Conservation (phyloP, 805 yeast genomes). For the Schwanniomyces occidentalis region DNA sequence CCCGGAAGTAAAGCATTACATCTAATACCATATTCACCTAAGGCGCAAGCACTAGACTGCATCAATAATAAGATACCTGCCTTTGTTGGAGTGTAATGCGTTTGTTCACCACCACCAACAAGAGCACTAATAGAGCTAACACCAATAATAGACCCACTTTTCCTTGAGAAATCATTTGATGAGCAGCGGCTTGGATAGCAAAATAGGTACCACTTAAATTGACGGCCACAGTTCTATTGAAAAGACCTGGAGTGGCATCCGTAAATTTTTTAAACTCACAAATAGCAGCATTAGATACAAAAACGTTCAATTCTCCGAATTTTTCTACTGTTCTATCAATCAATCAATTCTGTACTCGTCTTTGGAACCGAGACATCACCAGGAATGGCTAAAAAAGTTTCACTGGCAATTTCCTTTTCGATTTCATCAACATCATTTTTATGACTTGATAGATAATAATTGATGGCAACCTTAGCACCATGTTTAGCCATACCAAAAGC, state of each 20-base stretch:
- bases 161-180: conserved; percentile 45
- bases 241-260: conserved; percentile 39
- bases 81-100: conserved; percentile 50
- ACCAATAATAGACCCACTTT: conserved; percentile 49
- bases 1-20: conserved; percentile 50
- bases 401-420: conserved; percentile 22
- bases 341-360: conserved; percentile 32
- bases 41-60: conserved; percentile 45
- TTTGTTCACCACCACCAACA: conserved; percentile 47
- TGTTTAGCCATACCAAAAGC: conserved; percentile 42
- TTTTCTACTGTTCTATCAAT: conserved; percentile 30
- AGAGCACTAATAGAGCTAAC: conserved; percentile 43
- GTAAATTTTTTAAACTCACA: conserved; percentile 43
- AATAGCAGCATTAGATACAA: conserved; percentile 50
- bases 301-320: conserved; percentile 41
- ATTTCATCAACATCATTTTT: conserved; percentile 18
- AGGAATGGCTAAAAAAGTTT: conserved; percentile 32
- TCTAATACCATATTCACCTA: conserved; percentile 44
- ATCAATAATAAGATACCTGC: conserved; percentile 47
- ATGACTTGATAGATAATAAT: conserved; percentile 30
- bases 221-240: conserved; percentile 33
- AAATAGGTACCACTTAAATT: conserved; percentile 47
- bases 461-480: conserved; percentile 44
- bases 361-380: conserved; percentile 47
- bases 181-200: conserved; percentile 48